Evolutionary conservation across 208 protist genomes (phyloP).

Genomic region (Leishmania guyanensis): DNA sequence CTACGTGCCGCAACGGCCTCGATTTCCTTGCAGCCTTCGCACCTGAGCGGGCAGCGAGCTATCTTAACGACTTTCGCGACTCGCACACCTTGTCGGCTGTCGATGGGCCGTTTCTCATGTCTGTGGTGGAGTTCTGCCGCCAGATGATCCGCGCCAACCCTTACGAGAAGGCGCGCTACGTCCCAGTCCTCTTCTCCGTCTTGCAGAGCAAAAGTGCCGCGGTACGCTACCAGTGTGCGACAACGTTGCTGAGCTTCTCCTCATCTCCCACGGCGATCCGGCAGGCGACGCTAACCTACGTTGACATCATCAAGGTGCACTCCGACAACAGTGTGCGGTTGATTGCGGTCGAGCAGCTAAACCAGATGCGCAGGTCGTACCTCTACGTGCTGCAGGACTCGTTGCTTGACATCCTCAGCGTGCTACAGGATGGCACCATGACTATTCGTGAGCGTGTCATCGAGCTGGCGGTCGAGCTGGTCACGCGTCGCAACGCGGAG

Average conservation of each 20-base stretch:
- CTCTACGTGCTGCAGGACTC: conserved; percentile 92
- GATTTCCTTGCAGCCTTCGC: conserved; percentile 97
- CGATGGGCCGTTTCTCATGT: conserved; percentile 94
- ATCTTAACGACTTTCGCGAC: conserved; percentile 91
- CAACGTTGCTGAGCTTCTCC: conserved; percentile 95
- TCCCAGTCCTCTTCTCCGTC: conserved; percentile 95
- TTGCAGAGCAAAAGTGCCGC: conserved; percentile 92
- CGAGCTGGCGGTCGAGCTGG: conserved; percentile 92
- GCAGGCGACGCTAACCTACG: conserved; percentile 91
- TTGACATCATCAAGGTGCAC: conserved; percentile 94
- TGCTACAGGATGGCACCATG: conserved; percentile 88
- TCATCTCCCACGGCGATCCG: conserved; percentile 95
- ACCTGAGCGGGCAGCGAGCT: conserved; percentile 94
- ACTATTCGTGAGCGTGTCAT: conserved; percentile 96
- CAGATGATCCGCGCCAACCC: conserved; percentile 86
- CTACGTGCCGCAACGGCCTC: conserved; percentile 97
- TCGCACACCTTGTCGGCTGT: conserved; percentile 66
- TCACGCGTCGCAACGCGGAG: conserved; percentile 93
- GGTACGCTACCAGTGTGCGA: conserved; percentile 96
- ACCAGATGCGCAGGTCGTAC: conserved; percentile 86
- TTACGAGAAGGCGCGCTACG: conserved; percentile 93
- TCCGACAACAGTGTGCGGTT: conserved; percentile 99
- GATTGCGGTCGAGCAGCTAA: conserved; percentile 96
- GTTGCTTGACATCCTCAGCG: conserved; percentile 96
- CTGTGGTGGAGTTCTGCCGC: conserved; percentile 84